Conservation (phyloP, 2,329 filamentous ascomycete species). For the Aspergillus ustus region DNA sequence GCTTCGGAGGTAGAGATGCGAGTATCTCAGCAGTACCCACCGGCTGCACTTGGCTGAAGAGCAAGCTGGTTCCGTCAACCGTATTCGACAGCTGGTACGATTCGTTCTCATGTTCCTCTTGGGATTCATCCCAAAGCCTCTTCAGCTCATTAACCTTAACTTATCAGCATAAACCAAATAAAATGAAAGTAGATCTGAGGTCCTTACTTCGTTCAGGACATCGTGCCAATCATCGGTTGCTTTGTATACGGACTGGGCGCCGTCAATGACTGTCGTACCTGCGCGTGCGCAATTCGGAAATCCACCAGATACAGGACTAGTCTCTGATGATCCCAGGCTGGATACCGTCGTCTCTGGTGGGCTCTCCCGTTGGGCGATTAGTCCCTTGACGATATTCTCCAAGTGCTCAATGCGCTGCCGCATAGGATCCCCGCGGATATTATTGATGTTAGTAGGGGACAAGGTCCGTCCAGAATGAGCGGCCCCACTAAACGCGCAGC, state of each 20-base stretch:
- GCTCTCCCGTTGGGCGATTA: conserved; percentile 2
- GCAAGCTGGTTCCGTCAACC: conserved; percentile 14
- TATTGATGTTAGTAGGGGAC: not conserved
- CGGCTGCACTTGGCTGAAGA: conserved; percentile 15
- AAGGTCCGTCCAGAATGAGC: not conserved
- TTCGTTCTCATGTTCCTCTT: not conserved
- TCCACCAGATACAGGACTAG: not conserved
- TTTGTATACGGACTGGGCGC: conserved; percentile 12
- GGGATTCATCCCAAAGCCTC: conserved; percentile 3
- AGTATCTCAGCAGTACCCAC: conserved; percentile 15
- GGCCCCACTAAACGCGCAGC: conserved; percentile 3
- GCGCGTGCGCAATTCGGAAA: not conserved
- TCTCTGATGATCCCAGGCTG: not conserved
- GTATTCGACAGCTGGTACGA: not conserved
- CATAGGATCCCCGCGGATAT: not conserved
- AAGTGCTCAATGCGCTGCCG: conserved; percentile 14
- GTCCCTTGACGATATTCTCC: conserved; percentile 13
- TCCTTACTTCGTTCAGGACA: conserved; percentile 13
- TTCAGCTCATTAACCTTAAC: conserved; percentile 16
- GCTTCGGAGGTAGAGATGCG: conserved; percentile 5
- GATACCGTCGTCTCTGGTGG: not conserved
- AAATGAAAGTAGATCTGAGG: not conserved
- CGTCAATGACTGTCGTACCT: conserved; percentile 14
- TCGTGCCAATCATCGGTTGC: conserved; percentile 17
- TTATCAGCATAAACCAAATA: not conserved